A percentile compares a stretch with the other conserved stretches of the same genome.
These are phyloP conservation scores for Phytophthora ramorum DNA, from an alignment of 352 stramenopile genomes.

Conservation along the genomic window DNA sequence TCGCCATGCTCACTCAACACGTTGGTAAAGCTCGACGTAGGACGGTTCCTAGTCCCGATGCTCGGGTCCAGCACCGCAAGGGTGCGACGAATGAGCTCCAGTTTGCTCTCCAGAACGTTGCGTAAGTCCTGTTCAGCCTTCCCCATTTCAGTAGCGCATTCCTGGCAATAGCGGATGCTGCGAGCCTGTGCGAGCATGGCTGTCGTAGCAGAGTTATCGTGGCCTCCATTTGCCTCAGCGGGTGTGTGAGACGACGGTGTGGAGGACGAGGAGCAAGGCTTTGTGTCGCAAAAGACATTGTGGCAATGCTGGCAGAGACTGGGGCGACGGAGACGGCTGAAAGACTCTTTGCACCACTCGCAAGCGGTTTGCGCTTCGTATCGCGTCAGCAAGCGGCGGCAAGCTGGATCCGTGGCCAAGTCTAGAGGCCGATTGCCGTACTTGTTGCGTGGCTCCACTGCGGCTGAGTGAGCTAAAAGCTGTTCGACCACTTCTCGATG, in stretches of 20 bases:
- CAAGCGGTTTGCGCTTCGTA: conserved; percentile 68
- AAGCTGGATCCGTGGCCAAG: conserved; percentile 64
- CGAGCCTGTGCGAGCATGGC: conserved; percentile 17
- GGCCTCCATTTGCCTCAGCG: conserved; percentile 12
- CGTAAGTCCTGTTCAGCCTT: conserved; percentile 75
- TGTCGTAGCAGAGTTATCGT: neutral
- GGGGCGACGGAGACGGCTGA: conserved; percentile 64
- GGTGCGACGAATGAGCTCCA: conserved; percentile 59
- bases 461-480: conserved; percentile 69
- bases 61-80: conserved; percentile 46
- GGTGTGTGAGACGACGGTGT: conserved; percentile 16
- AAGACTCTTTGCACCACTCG: conserved; percentile 83
- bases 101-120: conserved; percentile 65
- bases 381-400: conserved; percentile 67
- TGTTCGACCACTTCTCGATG: conserved; percentile 74
- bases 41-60: conserved; percentile 20
- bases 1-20: conserved; percentile 15
- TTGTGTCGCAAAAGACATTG: conserved; percentile 82
- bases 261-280: conserved; percentile 70
- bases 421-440: conserved; percentile 83
- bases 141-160: conserved; percentile 77
- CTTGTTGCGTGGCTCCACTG: conserved; percentile 64
- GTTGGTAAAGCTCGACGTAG: conserved; percentile 1
- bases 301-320: conserved; percentile 85
- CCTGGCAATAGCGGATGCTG: conserved; percentile 71